phyloP scores from a whole-genome alignment of 495 filamentous ascomycete genomes.

The Neurospora sp. region DNA sequence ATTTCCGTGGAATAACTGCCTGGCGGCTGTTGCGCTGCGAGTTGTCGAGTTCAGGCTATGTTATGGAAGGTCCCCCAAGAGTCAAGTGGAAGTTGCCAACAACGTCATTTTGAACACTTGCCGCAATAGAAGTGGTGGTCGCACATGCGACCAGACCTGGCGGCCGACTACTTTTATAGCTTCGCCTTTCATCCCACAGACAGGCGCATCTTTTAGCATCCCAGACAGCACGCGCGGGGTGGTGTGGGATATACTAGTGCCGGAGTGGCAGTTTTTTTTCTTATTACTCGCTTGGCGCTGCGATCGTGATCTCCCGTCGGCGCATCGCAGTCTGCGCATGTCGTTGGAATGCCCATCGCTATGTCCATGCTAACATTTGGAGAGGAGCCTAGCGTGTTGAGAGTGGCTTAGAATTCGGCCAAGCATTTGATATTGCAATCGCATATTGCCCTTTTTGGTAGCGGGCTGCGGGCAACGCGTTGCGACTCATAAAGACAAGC shows the following conservation, averaged over 20 bases:
- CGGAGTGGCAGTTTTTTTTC: not conserved
- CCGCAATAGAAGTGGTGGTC: not conserved
- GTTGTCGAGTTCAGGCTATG: not conserved
- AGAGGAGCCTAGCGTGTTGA: not conserved
- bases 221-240: not conserved
- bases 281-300: not conserved
- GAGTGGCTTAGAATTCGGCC: not conserved
- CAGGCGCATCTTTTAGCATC: not conserved
- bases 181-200: not conserved
- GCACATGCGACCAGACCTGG: not conserved
- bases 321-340: not conserved
- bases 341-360: not conserved
- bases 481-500: not conserved
- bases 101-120: not conserved
- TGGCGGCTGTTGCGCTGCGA: not conserved
- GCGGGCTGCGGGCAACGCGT: not conserved
- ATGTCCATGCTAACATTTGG: not conserved
- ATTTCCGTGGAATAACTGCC: not conserved
- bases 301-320: not conserved
- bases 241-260: not conserved
- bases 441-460: not conserved
- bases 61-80: not conserved
- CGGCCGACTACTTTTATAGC: not conserved
- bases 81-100: not conserved
- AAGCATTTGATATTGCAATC: not conserved